Conservation (phyloP, 2,329 filamentous ascomycete species). For the Hypoxylon sp. region DNA sequence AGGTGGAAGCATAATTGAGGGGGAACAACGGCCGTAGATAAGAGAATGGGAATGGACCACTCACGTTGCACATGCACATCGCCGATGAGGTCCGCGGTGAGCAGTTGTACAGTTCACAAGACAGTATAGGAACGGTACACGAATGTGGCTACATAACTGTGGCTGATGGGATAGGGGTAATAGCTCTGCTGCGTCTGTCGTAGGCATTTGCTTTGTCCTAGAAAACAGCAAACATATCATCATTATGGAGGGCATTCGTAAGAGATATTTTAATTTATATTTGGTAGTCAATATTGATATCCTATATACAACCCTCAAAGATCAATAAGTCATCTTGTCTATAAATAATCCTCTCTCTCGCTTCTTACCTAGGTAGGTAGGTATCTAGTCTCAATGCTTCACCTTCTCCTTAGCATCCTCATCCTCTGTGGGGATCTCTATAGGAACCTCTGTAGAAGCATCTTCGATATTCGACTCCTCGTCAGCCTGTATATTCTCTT, state of each 20-base stretch:
- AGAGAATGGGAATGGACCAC: constrained; percentile 9
- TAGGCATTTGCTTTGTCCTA: too few species aligned
- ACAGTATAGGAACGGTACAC: constrained; percentile 8
- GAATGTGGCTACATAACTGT: constrained; percentile 13
- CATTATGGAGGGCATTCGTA: too few species aligned
- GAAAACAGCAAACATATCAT: too few species aligned
- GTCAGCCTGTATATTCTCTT: constrained; percentile 20
- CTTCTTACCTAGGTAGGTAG: too few species aligned
- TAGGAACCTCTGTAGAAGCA: constrained; percentile 2
- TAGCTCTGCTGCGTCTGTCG: too few species aligned
- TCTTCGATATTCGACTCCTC: constrained; percentile 22
- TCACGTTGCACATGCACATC: constrained; percentile 6
- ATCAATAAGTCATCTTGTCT: too few species aligned
- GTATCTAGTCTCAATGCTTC: neutral
- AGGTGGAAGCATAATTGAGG: neutral
- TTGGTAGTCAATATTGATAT: neutral
- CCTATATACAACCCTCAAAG: too few species aligned
- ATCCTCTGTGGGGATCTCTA: constrained; percentile 22
- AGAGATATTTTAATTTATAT: too few species aligned
- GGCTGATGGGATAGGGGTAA: constrained; percentile 20
- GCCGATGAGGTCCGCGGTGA: neutral
- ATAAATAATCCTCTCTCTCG: neutral
- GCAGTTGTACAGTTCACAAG: constrained; percentile 2
- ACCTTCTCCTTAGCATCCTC: constrained; percentile 9
- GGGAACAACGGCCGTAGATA: constrained; percentile 30